Conservation (phyloP, 2,329 filamentous ascomycete genomes). For the Colletotrichum paranaense region DNA sequence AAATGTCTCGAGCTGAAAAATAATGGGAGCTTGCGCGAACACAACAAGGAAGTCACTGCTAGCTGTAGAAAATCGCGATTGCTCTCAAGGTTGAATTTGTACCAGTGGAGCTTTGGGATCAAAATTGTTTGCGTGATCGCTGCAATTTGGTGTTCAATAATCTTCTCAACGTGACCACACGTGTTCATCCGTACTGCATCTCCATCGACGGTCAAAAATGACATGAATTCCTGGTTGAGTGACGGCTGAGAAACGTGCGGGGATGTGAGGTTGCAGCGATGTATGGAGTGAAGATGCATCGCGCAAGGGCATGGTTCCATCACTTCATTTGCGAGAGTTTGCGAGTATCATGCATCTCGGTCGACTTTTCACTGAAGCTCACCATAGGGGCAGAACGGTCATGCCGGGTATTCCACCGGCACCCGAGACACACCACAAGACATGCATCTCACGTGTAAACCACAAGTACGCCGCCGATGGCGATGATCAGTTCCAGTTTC, state of each 20-base stretch:
- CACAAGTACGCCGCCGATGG: neutral
- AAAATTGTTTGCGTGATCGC: neutral
- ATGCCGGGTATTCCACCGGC: neutral
- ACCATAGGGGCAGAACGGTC: neutral
- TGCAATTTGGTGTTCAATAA: neutral
- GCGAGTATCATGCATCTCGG: slow-evolving; percentile 12
- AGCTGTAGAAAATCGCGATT: neutral
- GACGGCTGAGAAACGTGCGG: neutral
- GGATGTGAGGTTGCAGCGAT: slow-evolving; percentile 10
- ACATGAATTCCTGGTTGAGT: neutral
- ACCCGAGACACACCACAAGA: neutral
- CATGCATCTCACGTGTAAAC: slow-evolving; percentile 14
- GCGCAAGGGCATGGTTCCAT: neutral
- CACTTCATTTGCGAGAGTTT: slow-evolving; percentile 8
- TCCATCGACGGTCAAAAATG: neutral
- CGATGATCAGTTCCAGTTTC: neutral
- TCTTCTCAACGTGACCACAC: neutral
- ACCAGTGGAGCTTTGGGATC: neutral
- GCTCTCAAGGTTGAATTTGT: no score
- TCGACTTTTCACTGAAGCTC: neutral
- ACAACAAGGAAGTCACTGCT: neutral
- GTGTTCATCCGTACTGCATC: slow-evolving; percentile 15
- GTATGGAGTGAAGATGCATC: neutral
- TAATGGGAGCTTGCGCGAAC: neutral
- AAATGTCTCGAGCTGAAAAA: neutral